phyloP scores from a whole-genome alignment of 2,329 filamentous ascomycete species.

The Aschersonia sp. region DNA sequence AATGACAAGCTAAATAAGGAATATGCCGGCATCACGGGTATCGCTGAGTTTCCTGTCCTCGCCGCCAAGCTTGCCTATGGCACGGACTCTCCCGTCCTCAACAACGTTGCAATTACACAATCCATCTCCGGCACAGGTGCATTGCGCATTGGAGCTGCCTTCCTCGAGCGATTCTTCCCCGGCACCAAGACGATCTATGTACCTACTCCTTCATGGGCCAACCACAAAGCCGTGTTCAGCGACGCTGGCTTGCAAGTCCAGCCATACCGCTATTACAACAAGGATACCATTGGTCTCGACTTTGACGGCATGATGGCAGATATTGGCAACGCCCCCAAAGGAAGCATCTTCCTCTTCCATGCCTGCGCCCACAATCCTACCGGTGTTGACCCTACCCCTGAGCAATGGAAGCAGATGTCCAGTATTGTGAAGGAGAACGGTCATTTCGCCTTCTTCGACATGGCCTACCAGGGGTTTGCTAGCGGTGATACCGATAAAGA shows the following conservation, averaged over 20 bases:
- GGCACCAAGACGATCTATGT: slow-evolving; percentile 93
- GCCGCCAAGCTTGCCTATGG: slow-evolving; percentile 89
- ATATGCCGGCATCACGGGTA: slow-evolving; percentile 93
- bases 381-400: slow-evolving; percentile 80
- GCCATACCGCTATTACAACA: slow-evolving; percentile 98
- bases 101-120: slow-evolving; percentile 82
- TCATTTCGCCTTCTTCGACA: slow-evolving; percentile 97
- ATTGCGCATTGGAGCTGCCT: slow-evolving; percentile 84
- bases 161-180: slow-evolving; percentile 84
- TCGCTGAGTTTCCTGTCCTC: slow-evolving; percentile 85
- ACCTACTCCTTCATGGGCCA: slow-evolving; percentile 91
- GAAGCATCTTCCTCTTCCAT: slow-evolving; percentile 86
- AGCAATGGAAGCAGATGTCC: slow-evolving; percentile 89
- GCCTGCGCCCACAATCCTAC: slow-evolving; percentile 98
- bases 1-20: slow-evolving; percentile 78
- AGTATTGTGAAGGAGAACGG: slow-evolving; percentile 70
- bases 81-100: slow-evolving; percentile 59
- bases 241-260: slow-evolving; percentile 83
- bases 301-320: slow-evolving; percentile 88
- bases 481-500: slow-evolving; percentile 85
- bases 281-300: slow-evolving; percentile 94
- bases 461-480: slow-evolving; percentile 98
- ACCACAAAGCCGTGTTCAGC: slow-evolving; percentile 93
- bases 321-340: slow-evolving; percentile 75
- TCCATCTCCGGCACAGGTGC: slow-evolving; percentile 97